Base-by-base conservation (phyloP, 2,329 filamentous ascomycete species). In the Aspergillus candidus region DNA sequence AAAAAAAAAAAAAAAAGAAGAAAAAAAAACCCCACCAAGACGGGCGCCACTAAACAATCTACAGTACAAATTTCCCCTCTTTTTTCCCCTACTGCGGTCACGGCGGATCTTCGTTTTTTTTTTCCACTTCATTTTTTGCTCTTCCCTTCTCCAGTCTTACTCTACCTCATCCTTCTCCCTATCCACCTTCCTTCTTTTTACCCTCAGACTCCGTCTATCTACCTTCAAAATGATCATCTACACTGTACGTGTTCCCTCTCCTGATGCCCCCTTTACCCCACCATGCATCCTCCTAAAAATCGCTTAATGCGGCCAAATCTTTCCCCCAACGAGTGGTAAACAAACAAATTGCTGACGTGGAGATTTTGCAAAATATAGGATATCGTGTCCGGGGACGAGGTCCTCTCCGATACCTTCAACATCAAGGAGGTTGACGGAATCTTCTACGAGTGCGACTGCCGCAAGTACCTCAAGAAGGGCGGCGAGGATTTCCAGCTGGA, bases 361-460 rank as follows among this genome's bases (percentile, higher is more conserved):
- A 47, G 36, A 38, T 18, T 8, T 37, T 5, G 0, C 14, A 18
- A 3, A 40, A 33, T 39, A 49, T 62, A 98, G 93, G 93, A 98
- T 69, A 74, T 93, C 61, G 69, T 96, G 72, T 86, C 81, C 72
- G 87, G 76, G 56, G 91, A 96, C 75, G 93, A 98, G 84, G 80
- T 98, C 71, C 83, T 97, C 82, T 94, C 93, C 65, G 91, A 97
- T 76, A 93, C 86, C 59, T 96, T 84, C 76, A 77, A 89, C 59
- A 71, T 94, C 67, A 88, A 87, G 76, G 77, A 85, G 69, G 67
- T 91, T 14, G 86, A 90, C 69, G 82, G 80, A 57, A 76, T 86
- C 58, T 82, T 86, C 61, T 97, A 86, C 75, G 91, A 97, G 77
- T 84, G 84, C 66, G 85, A 98, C 75, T 95, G 90, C 74, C 76